Conservation (phyloP, 176 grass and related monocot genomes). For the Oryza rufipogon region DNA sequence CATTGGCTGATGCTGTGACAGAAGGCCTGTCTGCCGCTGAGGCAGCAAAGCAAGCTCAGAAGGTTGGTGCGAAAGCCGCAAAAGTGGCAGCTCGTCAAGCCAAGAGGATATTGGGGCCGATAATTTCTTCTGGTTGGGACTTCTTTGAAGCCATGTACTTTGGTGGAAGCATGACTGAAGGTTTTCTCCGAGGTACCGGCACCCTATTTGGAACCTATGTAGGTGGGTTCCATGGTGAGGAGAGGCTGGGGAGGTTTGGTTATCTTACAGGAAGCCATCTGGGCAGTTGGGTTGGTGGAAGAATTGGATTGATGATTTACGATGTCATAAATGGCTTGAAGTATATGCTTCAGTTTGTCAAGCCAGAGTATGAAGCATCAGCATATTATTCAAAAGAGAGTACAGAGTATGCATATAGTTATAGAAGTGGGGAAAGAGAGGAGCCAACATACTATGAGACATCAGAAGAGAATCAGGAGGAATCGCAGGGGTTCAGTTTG, state of each 20-base stretch:
- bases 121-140: conserved; percentile 95
- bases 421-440: conserved; percentile 39
- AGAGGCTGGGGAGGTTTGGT: conserved; percentile 80
- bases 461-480: conserved; percentile 37
- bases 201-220: conserved; percentile 91
- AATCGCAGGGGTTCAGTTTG: conserved; percentile 53
- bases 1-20: conserved; percentile 68
- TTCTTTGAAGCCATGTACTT: conserved; percentile 99
- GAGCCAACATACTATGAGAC: conserved; percentile 43
- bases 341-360: conserved; percentile 62
- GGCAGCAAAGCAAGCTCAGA: conserved; percentile 89
- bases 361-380: conserved; percentile 43
- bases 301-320: conserved; percentile 96
- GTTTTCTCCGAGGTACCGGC: conserved; percentile 80
- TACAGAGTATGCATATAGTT: conserved; percentile 47
- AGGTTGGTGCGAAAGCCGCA: conserved; percentile 72
- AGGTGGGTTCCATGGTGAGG: conserved; percentile 84
- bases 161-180: conserved; percentile 84
- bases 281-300: conserved; percentile 92
- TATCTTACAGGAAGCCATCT: conserved; percentile 93
- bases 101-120: conserved; percentile 84
- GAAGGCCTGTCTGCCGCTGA: conserved; percentile 56
- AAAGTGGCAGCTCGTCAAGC: conserved; percentile 88
- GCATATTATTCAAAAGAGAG: conserved; percentile 33
- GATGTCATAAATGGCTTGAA: conserved; percentile 83